Evolutionary conservation across 805 yeast species (phyloP), one percentile per base, ranked within the genome.

Genomic region (Candida multigemmis): DNA sequence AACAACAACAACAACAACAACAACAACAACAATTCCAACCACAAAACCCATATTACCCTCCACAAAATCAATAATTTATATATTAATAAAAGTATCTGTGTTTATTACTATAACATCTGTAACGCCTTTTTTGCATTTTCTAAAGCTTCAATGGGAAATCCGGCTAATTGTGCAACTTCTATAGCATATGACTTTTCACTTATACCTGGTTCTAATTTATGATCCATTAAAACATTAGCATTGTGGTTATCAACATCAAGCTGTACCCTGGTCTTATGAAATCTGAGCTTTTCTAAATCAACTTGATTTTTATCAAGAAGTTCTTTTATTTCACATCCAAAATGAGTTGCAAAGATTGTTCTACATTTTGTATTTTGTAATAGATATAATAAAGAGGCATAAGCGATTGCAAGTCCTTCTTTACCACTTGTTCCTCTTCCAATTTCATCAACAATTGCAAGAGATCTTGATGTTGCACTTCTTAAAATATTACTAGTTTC

Each of bases 261-360:
- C 14, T 37, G 21, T 4, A 60, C 60, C 21, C 54, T 48, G 0
- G 66, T 60, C 25, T 50, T 40, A 30, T 29, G 44, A 27, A 48
- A 61, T 17, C 51, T 38, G 4, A 60, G 31, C 20, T 44, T 44
- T 4, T 33, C 34, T 20, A 42, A 42, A 41, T 36, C 46, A 28
- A 58, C 35, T 1, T 47, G 41, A n/a, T 47, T 48, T 22, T 51
- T 47, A 1, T 31, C 35, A 14, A 61, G 37, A 12, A 78, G 42
- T 0, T 44, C 35, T n/a, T 64, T 44, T 10, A 61, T 36, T 27
- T 61, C 68, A 13, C 33, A 41, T 1, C 66, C 68, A 52, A 76
- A 86, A 59, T 86, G 96, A 0, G 96, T 86, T 1, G 96, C 95
- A 61, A 86, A 86, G n/a, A 86, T 54, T 0, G 87, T 65, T 14